Evolutionary conservation across 129 eudicot genomes (phyloP).

Genomic region (Ambrosia trifida): DNA sequence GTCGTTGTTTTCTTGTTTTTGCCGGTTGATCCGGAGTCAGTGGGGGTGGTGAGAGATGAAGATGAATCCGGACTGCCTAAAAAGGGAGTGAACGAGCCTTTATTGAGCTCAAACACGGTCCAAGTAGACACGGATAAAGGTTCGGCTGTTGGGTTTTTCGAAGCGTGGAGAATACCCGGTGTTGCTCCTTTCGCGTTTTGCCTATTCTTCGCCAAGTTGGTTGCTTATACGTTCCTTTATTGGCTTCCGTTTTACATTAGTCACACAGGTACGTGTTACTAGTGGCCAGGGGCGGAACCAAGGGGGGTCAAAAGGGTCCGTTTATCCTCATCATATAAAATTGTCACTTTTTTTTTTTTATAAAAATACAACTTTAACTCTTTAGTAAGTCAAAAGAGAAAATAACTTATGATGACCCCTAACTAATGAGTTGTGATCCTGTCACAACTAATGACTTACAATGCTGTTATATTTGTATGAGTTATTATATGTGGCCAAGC

Average conservation of each 20-base stretch:
- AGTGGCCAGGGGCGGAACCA: too few species aligned
- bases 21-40: slow-evolving; percentile 85
- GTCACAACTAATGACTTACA: too few species aligned
- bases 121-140: slow-evolving; percentile 24
- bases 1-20: slow-evolving; percentile 57
- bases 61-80: slow-evolving; percentile 41
- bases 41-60: slow-evolving; percentile 54
- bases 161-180: slow-evolving; percentile 95
- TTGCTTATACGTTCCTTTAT: slow-evolving; percentile 90
- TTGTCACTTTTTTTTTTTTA: too few species aligned
- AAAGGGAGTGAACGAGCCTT: slow-evolving; percentile 48
- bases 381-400: too few species aligned
- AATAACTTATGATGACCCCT: too few species aligned
- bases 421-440: too few species aligned
- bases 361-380: too few species aligned
- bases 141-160: slow-evolving; percentile 71
- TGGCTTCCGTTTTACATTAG: slow-evolving; percentile 99
- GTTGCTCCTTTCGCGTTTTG: slow-evolving; percentile 92
- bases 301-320: too few species aligned
- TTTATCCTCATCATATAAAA: too few species aligned
- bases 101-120: slow-evolving; percentile 32
- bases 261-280: slow-evolving; percentile 61
- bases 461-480: too few species aligned
- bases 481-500: not conserved
- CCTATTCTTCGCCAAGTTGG: slow-evolving; percentile 92